Evolutionary conservation across 192 early-diverging fungal species (phyloP).

Genomic region (Linnemannia zychae): DNA sequence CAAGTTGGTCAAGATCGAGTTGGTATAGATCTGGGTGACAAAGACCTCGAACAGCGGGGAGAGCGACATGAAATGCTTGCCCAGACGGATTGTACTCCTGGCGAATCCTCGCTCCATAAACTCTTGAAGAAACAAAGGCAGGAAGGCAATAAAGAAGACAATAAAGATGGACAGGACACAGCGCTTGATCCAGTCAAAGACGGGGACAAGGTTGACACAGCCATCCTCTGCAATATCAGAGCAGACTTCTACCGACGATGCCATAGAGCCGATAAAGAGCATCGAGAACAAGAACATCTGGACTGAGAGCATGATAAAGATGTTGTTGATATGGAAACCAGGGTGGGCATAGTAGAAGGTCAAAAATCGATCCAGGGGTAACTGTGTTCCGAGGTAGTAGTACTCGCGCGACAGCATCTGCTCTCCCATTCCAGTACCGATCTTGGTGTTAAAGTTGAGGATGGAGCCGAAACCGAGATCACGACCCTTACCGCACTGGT

Average conservation of each 20-base stretch:
- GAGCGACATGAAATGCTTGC: constrained; percentile 86
- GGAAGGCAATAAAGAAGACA: constrained; percentile 84
- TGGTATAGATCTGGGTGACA: constrained; percentile 88
- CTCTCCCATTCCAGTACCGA: constrained; percentile 93
- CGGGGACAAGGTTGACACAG: constrained; percentile 80
- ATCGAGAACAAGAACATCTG: constrained; percentile 86
- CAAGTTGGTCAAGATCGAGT: constrained; percentile 85
- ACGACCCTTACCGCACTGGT: constrained; percentile 92
- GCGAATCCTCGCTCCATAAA: constrained; percentile 86
- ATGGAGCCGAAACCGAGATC: constrained; percentile 92
- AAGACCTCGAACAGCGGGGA: constrained; percentile 89
- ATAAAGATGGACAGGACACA: constrained; percentile 85
- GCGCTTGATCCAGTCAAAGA: constrained; percentile 87
- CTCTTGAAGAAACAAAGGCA: constrained; percentile 88
- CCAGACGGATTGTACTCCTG: constrained; percentile 76
- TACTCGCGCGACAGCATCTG: constrained; percentile 95
- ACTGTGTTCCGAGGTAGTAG: constrained; percentile 88
- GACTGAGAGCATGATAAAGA: constrained; percentile 86
- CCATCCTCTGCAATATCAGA: constrained; percentile 70
- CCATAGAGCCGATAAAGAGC: constrained; percentile 82
- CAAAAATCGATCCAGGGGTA: constrained; percentile 87
- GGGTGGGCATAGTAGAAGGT: constrained; percentile 93
- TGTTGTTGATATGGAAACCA: constrained; percentile 92
- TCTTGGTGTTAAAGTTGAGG: constrained; percentile 92
- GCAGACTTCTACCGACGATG: constrained; percentile 70